These are phyloP conservation scores for Diaporthe vaccinii DNA, from an alignment of 2,329 filamentous ascomycete genomes.

Conservation along the genomic window DNA sequence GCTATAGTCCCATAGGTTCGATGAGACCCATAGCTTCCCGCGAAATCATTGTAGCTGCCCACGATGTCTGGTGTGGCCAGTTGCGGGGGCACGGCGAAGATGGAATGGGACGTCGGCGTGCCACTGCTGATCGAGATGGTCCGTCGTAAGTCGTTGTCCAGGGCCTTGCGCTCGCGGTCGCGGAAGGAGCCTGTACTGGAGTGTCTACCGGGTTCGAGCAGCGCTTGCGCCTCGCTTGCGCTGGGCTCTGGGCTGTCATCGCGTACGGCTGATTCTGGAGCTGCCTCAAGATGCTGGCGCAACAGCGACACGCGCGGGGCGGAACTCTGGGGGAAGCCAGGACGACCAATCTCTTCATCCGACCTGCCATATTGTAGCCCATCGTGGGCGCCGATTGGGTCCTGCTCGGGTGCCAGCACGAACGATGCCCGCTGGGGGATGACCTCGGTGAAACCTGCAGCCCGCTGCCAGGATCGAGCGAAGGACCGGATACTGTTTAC, in stretches of 20 bases:
- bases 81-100: constrained; percentile 71
- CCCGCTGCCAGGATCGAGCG: constrained; percentile 91
- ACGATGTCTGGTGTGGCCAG: constrained; percentile 78
- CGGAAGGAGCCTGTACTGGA: constrained; percentile 47
- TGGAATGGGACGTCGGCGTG: constrained; percentile 55
- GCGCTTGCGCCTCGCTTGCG: constrained; percentile 41
- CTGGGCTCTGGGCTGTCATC: constrained; percentile 48
- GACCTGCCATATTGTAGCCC: constrained; percentile 57
- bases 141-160: constrained; percentile 59
- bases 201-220: constrained; percentile 43
- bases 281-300: constrained; percentile 65
- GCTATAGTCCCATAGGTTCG: constrained; percentile 68
- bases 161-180: constrained; percentile 63
- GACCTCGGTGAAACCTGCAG: constrained; percentile 89
- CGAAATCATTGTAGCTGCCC: constrained; percentile 79
- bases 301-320: constrained; percentile 59
- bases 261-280: constrained; percentile 48
- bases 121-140: constrained; percentile 50
- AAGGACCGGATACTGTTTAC: constrained; percentile 97
- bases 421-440: constrained; percentile 84
- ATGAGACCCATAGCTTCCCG: constrained; percentile 77
- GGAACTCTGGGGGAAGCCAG: constrained; percentile 45
- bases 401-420: constrained; percentile 71
- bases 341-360: constrained; percentile 51
- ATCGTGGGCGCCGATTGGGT: constrained; percentile 54